Conservation (phyloP, 148 eudicot species). For the Vaccinium vitisidaea region DNA sequence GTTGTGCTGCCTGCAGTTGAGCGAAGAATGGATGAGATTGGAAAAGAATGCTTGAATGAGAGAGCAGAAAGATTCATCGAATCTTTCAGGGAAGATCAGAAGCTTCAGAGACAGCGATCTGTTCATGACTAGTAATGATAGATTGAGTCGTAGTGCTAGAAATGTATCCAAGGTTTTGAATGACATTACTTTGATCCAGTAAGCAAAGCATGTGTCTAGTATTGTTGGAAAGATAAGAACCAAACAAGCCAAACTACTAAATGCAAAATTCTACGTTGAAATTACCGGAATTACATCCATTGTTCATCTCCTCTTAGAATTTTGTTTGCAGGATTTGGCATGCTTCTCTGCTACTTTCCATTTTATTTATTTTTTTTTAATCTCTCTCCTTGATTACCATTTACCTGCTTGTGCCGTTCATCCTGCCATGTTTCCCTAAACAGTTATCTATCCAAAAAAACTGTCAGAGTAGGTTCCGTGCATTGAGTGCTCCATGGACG, state of each 20-base stretch:
- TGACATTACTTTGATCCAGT: neutral
- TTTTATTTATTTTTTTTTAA: neutral
- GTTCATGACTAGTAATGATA: neutral
- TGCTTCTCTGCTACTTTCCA: neutral
- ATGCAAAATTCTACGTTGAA: neutral
- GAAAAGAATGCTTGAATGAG: neutral
- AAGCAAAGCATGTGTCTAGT: neutral
- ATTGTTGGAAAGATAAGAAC: neutral
- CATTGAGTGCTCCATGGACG: neutral
- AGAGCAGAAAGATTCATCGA: neutral
- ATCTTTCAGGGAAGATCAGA: neutral
- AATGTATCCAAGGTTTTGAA: neutral
- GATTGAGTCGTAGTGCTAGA: neutral
- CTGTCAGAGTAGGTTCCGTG: neutral
- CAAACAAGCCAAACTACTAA: neutral
- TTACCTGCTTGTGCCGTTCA: neutral
- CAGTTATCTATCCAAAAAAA: neutral
- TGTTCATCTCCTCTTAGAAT: neutral
- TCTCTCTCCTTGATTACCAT: too few species aligned
- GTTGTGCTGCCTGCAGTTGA: neutral
- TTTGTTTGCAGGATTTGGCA: neutral
- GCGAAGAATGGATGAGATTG: neutral
- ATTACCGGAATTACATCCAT: neutral
- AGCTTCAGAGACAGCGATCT: constrained; percentile 8
- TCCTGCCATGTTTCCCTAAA: neutral